Evolutionary conservation across 768 basidiomycete genomes (phyloP).

Genomic region (Termitomyces eurrhizus): DNA sequence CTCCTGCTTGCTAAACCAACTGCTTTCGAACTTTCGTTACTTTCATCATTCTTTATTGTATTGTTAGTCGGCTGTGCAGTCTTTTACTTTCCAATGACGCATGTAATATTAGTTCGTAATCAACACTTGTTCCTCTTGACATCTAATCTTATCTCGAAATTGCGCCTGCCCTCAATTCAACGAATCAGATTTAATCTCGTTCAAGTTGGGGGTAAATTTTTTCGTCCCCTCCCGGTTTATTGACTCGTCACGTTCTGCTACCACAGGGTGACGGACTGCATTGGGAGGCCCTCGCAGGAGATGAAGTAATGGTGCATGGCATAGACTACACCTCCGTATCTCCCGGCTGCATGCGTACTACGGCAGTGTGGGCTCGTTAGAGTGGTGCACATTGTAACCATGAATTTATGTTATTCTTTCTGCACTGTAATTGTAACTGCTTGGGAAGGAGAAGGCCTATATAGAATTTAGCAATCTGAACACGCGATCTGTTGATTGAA

Average conservation of each 20-base stretch:
- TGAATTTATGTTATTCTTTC: too few relatives aligned
- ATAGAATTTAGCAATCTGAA: neutral
- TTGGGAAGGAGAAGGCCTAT: neutral
- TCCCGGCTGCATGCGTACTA: conserved; percentile 53
- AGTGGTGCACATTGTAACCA: conserved; percentile 66
- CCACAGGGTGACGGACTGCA: conserved; percentile 37
- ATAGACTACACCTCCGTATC: conserved; percentile 89
- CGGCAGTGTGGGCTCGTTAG: conserved; percentile 76
- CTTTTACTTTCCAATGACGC: neutral
- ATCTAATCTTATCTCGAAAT: conserved; percentile 7
- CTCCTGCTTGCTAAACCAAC: neutral
- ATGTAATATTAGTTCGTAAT: neutral
- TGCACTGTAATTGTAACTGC: neutral
- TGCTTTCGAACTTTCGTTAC: neutral
- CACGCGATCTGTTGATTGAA: neutral
- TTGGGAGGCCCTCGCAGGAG: conserved; percentile 79
- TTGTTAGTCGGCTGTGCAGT: too few relatives aligned
- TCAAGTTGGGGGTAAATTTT: neutral
- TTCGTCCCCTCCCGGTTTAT: conserved; percentile 44
- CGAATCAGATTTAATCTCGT: conserved; percentile 1
- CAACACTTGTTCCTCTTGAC: neutral
- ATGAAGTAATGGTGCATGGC: conserved; percentile 87
- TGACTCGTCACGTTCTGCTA: conserved; percentile 29
- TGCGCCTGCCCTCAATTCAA: conserved; percentile 22
- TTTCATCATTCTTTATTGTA: neutral